A percentile compares a stretch with the other conserved stretches of the same genome.
Conservation (phyloP, 768 basidiomycete species). For the Calocybe indica region DNA sequence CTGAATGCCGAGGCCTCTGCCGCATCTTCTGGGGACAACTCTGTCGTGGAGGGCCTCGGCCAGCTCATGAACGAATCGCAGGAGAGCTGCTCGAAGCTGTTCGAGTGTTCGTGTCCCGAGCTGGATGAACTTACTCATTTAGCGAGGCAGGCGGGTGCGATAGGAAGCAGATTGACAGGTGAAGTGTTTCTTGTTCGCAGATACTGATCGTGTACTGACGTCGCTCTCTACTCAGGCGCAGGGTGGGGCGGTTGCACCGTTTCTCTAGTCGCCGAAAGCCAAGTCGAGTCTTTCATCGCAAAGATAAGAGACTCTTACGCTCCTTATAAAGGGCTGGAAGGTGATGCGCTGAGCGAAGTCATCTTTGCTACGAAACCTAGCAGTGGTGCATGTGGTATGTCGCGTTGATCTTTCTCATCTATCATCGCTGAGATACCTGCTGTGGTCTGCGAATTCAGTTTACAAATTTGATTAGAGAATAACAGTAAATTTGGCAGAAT, state of each 20-base stretch:
- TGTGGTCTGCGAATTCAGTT: background rate
- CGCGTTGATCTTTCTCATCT: constrained; percentile 4
- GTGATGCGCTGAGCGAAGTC: constrained; percentile 53
- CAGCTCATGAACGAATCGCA: constrained; percentile 77
- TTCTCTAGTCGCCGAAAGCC: constrained; percentile 63
- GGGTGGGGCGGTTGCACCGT: constrained; percentile 93
- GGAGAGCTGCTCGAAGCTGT: constrained; percentile 58
- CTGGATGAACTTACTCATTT: constrained; percentile 63
- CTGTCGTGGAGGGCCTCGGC: constrained; percentile 49
- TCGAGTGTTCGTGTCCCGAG: constrained; percentile 78
- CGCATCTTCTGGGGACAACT: constrained; percentile 11
- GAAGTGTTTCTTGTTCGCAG: background rate
- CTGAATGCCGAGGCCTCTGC: constrained; percentile 29
- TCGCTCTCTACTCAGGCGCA: constrained; percentile 42
- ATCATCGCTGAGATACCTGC: background rate
- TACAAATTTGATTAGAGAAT: constrained; percentile 1
- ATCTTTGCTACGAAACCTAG: constrained; percentile 85
- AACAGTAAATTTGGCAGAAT: too few relatives aligned
- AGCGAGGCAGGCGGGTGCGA: constrained; percentile 65
- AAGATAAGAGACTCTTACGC: constrained; percentile 54
- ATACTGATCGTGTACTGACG: constrained; percentile 8
- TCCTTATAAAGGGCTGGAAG: constrained; percentile 57
- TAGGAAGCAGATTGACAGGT: constrained; percentile 84
- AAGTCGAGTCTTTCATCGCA: constrained; percentile 59
- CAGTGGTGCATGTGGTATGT: constrained; percentile 75